Percentiles rank a stretch among this genome's conserved stretches.
These are phyloP conservation scores for Fragilariopsis cylindrus DNA, from an alignment of 108 stramenopile genomes.

Conservation along the genomic window DNA sequence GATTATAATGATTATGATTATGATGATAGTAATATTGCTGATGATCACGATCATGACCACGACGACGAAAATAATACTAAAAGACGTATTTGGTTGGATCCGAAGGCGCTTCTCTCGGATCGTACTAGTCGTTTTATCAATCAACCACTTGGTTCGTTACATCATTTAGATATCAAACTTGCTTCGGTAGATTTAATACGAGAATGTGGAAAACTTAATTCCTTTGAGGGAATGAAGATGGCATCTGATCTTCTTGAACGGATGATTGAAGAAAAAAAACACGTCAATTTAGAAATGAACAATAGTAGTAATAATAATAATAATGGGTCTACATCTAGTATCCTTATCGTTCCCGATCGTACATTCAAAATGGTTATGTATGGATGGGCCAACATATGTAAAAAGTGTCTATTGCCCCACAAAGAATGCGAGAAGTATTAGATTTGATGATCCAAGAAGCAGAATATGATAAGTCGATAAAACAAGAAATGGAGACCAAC, in stretches of 20 bases:
- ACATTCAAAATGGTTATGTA: constrained; percentile 44
- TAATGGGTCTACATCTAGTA: not conserved
- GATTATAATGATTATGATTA: not conserved
- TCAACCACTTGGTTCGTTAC: constrained; percentile 33
- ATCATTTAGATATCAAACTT: constrained; percentile 37
- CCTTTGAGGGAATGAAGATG: constrained; percentile 48
- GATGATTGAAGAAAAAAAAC: constrained; percentile 43
- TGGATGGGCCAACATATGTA: constrained; percentile 43
- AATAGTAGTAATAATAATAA: constrained; percentile 3
- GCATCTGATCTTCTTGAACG: constrained; percentile 53
- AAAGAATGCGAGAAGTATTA: constrained; percentile 46
- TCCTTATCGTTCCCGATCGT: constrained; percentile 36
- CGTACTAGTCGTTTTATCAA: constrained; percentile 36
- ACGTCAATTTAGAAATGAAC: constrained; percentile 7
- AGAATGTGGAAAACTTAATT: constrained; percentile 36
- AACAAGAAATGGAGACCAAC: not conserved
- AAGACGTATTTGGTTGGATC: constrained; percentile 31
- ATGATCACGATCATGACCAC: constrained; percentile 23
- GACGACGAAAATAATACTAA: constrained; percentile 21
- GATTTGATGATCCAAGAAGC: constrained; percentile 41
- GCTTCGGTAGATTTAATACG: constrained; percentile 31
- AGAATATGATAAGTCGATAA: constrained; percentile 33
- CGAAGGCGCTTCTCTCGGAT: constrained; percentile 24
- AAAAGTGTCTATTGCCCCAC: constrained; percentile 23
- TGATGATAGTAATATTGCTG: not conserved